phyloP scores from a whole-genome alignment of 129 eudicot species.

The Pittosporum tobira region DNA sequence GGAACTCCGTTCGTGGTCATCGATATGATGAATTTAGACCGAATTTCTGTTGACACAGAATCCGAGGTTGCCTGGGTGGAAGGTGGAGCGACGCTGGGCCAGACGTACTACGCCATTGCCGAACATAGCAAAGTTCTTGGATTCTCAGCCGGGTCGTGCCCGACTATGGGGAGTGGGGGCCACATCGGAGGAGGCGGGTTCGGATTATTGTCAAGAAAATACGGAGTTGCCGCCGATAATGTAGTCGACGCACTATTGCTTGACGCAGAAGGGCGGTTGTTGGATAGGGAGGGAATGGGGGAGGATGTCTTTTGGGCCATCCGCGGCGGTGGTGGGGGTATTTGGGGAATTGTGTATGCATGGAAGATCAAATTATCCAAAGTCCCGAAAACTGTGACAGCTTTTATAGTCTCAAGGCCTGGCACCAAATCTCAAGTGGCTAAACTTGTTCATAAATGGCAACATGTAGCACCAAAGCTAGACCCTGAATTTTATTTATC shows the following conservation, averaged over 20 bases:
- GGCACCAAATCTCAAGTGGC: slow-evolving; percentile 25
- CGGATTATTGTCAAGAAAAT: slow-evolving; percentile 62
- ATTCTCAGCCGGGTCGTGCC: slow-evolving; percentile 74
- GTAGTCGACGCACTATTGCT: slow-evolving; percentile 58
- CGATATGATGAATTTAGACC: slow-evolving; percentile 50
- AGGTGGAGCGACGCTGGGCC: slow-evolving; percentile 82
- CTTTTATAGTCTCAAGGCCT: slow-evolving; percentile 40
- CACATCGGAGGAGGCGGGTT: slow-evolving; percentile 79
- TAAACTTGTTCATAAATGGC: slow-evolving; percentile 57
- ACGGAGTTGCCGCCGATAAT: slow-evolving; percentile 76
- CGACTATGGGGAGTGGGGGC: slow-evolving; percentile 78
- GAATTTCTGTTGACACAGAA: slow-evolving; percentile 39
- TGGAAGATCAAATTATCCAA: slow-evolving; percentile 45
- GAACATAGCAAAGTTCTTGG: slow-evolving; percentile 37
- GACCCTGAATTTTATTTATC: slow-evolving; percentile 39
- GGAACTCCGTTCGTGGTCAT: slow-evolving; percentile 49
- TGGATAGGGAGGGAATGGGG: slow-evolving; percentile 62
- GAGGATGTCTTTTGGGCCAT: slow-evolving; percentile 94
- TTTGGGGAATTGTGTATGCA: slow-evolving; percentile 61
- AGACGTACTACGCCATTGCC: slow-evolving; percentile 46
- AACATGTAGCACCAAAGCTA: slow-evolving; percentile 43
- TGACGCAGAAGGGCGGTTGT: slow-evolving; percentile 41
- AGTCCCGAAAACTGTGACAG: slow-evolving; percentile 56
- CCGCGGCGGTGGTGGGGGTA: slow-evolving; percentile 82
- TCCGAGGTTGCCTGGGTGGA: slow-evolving; percentile 66